Evolutionary conservation across 306 rosid genomes (phyloP).

Genomic region (Pachyrhizus erosus): DNA sequence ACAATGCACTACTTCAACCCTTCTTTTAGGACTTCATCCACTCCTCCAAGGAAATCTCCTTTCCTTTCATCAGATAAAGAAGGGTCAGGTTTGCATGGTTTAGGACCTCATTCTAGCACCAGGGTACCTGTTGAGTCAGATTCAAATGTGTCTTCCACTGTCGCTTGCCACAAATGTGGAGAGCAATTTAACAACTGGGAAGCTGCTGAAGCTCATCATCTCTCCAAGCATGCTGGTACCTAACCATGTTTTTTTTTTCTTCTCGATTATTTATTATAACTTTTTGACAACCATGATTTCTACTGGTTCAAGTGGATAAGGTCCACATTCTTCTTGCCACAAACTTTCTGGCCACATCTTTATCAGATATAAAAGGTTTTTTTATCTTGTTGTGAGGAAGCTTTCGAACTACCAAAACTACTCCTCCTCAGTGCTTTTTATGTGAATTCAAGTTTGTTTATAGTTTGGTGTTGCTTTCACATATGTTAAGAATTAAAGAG

Average conservation of each 20-base stretch:
- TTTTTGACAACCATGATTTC: conserved; percentile 2
- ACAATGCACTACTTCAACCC: conserved; percentile 78
- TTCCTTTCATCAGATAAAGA: conserved; percentile 63
- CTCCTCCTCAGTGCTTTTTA: conserved; percentile 36
- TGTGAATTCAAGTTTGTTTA: not conserved
- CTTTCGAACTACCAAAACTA: conserved; percentile 32
- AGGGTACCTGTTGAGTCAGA: too few species aligned
- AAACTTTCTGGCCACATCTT: not conserved
- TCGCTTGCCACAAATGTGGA: conserved; percentile 89
- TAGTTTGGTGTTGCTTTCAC: not conserved
- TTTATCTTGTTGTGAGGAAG: conserved; percentile 27
- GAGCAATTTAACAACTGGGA: conserved; percentile 86
- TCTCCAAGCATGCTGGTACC: conserved; percentile 95
- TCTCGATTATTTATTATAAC: not conserved
- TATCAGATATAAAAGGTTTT: not conserved
- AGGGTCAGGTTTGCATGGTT: too few species aligned
- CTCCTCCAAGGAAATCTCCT: conserved; percentile 75
- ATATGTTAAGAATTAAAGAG: too few species aligned
- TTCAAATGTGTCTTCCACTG: conserved; percentile 56
- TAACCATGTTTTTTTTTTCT: conserved; percentile 34
- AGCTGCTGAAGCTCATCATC: conserved; percentile 90
- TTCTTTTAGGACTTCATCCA: conserved; percentile 59
- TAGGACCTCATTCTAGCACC: conserved; percentile 57
- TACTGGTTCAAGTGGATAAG: not conserved
- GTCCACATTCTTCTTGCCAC: not conserved